Evolutionary conservation across 2,329 filamentous ascomycete species (phyloP), one percentile per base, ranked within the genome.

Genomic region (Botrytis medusae): DNA sequence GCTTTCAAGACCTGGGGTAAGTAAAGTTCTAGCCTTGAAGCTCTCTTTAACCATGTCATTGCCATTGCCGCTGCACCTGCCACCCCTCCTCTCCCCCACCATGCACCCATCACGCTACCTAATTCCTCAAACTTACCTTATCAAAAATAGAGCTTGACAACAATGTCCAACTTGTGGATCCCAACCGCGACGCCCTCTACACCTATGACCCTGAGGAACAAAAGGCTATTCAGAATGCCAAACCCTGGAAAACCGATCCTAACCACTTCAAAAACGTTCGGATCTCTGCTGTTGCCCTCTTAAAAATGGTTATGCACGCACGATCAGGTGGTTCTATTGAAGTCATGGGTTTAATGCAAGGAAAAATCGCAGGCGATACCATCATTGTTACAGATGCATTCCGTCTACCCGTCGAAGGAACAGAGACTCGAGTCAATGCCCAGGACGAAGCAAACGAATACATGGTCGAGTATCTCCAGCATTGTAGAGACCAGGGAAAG

Each of bases 271-370:
- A 95, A 82, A 88, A 92, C 71, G 94, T 98, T 64, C 93, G 95
- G 79, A 95, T 99, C 83, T 97, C 93, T 70, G 94, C 96, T 74
- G 91, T 97, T 20, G 96, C 96, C 8, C 89, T 99, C 74, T 89
- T 98, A 78, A 99, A 99, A 85, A 99, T 99, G 96, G 94, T 97
- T 76, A 98, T 98, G 93, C 96, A 99, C 82, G 96, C 96, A 16
- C 93, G 96, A n/a, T 95, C 94, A 0, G 96, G 96, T 77, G 95
- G 96, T 73, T 90, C 89, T 42, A 88, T 98, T 77, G 96, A 99
- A 85, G 89, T 99, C 79, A 99, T 99, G 96, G 96, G 96, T 73
- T 83, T 99, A 78, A 99, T 99, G 96, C 93, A 97, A 81, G 96
- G 96, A 75, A 97, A 97, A 82, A 92, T 97, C 68, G 89, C 93